Conservation (phyloP, 2,329 filamentous ascomycete genomes). For the Fusarium sp. region DNA sequence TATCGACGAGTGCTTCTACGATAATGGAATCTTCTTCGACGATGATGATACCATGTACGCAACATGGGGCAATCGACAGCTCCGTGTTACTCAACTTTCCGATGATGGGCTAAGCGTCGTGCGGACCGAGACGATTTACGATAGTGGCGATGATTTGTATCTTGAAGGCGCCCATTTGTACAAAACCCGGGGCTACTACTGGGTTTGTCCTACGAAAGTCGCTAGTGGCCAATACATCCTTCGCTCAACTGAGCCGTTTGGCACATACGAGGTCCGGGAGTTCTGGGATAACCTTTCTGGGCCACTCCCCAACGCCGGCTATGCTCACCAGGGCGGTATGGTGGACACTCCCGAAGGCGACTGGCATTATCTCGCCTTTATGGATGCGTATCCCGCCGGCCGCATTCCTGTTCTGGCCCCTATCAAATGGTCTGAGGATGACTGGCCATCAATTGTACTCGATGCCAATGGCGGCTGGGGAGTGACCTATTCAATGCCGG, state of each 20-base stretch:
- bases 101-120: background rate
- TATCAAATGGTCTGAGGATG: background rate
- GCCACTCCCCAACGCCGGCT: background rate
- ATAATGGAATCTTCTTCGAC: background rate
- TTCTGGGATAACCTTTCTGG: background rate
- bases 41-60: background rate
- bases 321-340: background rate
- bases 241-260: background rate
- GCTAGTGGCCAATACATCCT: background rate
- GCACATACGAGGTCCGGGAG: background rate
- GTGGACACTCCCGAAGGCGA: background rate
- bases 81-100: background rate
- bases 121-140: background rate
- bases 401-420: background rate
- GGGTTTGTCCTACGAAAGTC: background rate
- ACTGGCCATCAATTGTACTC: background rate
- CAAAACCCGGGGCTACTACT: background rate
- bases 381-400: background rate
- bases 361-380: background rate
- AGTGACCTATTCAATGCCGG: background rate
- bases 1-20: background rate
- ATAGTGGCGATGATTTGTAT: background rate
- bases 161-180: background rate
- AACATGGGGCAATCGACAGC: background rate
- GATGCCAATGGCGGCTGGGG: background rate